phyloP scores from a whole-genome alignment of 345 rosid genomes.

The Jatropha curcas region DNA sequence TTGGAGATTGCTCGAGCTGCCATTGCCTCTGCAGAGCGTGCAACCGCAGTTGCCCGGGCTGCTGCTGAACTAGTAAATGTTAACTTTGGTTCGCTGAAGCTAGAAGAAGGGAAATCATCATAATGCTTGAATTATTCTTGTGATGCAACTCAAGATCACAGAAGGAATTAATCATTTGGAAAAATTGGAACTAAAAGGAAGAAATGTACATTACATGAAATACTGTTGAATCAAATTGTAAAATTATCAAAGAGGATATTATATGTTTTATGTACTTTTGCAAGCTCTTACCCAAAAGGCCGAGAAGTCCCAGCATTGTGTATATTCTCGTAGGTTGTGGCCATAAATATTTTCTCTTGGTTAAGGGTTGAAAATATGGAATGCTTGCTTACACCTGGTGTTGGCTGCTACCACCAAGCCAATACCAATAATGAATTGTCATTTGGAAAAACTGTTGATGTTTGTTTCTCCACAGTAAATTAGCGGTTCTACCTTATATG shows the following conservation, averaged over 20 bases:
- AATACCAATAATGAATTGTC: too few species aligned
- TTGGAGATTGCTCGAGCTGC: slow-evolving; percentile 85
- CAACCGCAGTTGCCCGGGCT: slow-evolving; percentile 81
- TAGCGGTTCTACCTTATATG: too few species aligned
- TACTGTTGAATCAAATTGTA: neutral
- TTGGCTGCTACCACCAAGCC: too few species aligned
- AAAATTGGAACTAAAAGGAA: neutral
- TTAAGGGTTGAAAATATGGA: neutral
- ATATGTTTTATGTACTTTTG: too few species aligned
- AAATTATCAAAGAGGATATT: neutral
- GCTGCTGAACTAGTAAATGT: slow-evolving; percentile 75
- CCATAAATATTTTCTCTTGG: neutral
- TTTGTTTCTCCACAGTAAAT: too few species aligned
- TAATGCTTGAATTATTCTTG: slow-evolving; percentile 10
- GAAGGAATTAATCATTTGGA: slow-evolving; percentile 1
- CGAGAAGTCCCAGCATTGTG: neutral
- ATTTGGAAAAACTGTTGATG: too few species aligned
- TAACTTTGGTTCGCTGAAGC: slow-evolving; percentile 41
- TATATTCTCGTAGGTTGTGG: neutral
- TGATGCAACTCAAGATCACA: slow-evolving; percentile 2
- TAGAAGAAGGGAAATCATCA: slow-evolving; percentile 38
- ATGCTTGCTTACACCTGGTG: too few species aligned
- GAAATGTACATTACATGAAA: neutral
- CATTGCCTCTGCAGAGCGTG: slow-evolving; percentile 79
- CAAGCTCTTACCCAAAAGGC: neutral